Base-by-base conservation (phyloP, 352 stramenopile genomes). In the Pythium folliculosum region DNA sequence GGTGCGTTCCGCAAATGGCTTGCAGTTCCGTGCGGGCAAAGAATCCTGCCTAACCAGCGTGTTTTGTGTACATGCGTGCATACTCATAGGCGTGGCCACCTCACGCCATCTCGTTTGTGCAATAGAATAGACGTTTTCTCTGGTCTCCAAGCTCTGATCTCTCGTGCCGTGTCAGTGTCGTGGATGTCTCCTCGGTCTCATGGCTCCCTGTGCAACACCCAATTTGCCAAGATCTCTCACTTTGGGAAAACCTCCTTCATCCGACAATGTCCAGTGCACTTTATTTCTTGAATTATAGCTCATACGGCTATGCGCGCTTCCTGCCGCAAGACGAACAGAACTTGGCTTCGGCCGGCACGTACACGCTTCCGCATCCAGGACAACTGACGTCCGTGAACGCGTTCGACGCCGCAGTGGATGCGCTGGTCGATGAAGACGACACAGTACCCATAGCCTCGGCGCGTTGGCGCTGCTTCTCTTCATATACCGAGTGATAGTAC, bases 401-500 rank as follows among this genome's bases (percentile, higher is more conserved):
- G 16, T 8, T 21, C 7, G 22, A 32, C 9, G 35, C 7, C 2
- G 19, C 45, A 48, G 40, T 52, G 27, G 37, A 23, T 67, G 30
- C 60, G 37, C 13, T 57, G 55, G 27, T 44, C 5, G 50, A 21
- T 22, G 19, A 22, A 22, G 43, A n/a, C 12, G 43, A 48, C 12
- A 16, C 5, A 48, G 43, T 16, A 19, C 21, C 45, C 35, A 40
- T 27, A 1, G 21, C 21, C 7, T 32, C 19, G 10, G 43, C 76
- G 51, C 58, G 58, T 30, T 77, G 63, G 22, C 68, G 69, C 56
- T 92, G 73, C 60, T 91, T 92, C 23, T 78, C 70, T 55, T 83
- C 70, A 63, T 92, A 94, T 40, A 96, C 75, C 2, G 81, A 89
- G 71, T 96, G 88, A 61, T 91, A 96, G 63, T 94, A 96, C 37